phyloP scores from a whole-genome alignment of 1,284 basidiomycete genomes.

The Psilocybe mexicana region DNA sequence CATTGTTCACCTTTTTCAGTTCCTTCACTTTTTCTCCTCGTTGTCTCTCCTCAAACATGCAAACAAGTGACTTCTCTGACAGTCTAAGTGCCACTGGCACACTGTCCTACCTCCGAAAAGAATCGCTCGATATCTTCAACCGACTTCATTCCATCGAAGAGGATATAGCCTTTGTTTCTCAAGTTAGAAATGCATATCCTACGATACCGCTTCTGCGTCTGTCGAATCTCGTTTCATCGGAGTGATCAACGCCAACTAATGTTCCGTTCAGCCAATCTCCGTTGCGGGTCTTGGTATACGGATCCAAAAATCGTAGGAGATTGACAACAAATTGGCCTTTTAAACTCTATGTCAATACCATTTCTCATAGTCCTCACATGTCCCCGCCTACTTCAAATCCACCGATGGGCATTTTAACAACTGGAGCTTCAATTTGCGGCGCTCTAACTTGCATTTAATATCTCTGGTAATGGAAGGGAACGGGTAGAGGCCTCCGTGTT shows the following conservation, averaged over 20 bases:
- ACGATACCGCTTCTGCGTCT: slow-evolving; percentile 66
- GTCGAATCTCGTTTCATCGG: slow-evolving; percentile 25
- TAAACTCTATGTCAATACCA: not conserved
- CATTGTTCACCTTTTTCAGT: not conserved
- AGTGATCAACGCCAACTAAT: not conserved
- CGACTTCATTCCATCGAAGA: slow-evolving; percentile 83
- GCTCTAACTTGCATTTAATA: slow-evolving; percentile 86
- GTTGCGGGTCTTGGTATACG: slow-evolving; percentile 95
- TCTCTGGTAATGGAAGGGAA: slow-evolving; percentile 51
- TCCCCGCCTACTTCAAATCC: slow-evolving; percentile 91
- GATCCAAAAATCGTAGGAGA: slow-evolving; percentile 62
- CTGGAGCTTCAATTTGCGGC: slow-evolving; percentile 85
- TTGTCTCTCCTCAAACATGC: not conserved
- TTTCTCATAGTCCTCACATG: slow-evolving; percentile 33
- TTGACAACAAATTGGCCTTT: slow-evolving; percentile 1
- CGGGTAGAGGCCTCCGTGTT: slow-evolving; percentile 47
- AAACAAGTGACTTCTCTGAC: not conserved
- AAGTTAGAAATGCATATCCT: slow-evolving; percentile 58
- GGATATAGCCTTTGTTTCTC: slow-evolving; percentile 71
- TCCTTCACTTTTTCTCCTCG: not conserved
- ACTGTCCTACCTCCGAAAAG: slow-evolving; percentile 56
- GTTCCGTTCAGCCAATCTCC: slow-evolving; percentile 72
- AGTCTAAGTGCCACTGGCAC: slow-evolving; percentile 21
- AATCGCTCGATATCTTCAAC: slow-evolving; percentile 79
- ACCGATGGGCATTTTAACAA: slow-evolving; percentile 92